Evolutionary conservation across 2,329 filamentous ascomycete genomes (phyloP).

Genomic region (Thelonectria discophora): DNA sequence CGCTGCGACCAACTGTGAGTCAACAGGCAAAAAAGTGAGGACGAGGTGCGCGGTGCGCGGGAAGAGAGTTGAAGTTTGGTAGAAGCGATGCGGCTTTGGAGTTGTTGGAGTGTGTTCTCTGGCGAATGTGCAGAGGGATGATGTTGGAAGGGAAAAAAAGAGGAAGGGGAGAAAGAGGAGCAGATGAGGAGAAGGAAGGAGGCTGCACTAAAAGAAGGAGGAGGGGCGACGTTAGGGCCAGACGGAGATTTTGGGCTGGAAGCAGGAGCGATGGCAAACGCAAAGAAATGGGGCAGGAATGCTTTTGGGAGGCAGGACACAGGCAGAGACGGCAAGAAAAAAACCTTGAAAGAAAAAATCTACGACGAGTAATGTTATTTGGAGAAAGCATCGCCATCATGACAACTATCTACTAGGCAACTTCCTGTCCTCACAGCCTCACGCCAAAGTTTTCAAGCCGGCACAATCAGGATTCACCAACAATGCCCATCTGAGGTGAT

Average conservation of each 20-base stretch:
- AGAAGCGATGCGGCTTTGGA: constrained; percentile 20
- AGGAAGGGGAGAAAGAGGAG: constrained; percentile 26
- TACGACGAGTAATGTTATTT: no score
- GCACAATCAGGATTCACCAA: no score
- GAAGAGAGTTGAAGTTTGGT: constrained; percentile 14
- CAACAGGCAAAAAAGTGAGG: constrained; percentile 36
- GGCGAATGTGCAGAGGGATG: constrained; percentile 39
- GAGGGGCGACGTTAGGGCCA: constrained; percentile 42
- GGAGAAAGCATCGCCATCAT: no score
- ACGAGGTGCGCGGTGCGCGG: constrained; percentile 36
- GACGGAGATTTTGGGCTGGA: constrained; percentile 27
- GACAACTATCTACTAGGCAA: no score
- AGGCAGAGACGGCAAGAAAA: not conserved
- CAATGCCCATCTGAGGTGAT: no score
- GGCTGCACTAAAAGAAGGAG: constrained; percentile 1
- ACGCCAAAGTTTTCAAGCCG: not conserved
- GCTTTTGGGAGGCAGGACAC: constrained; percentile 5
- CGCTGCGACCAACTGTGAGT: constrained; percentile 42
- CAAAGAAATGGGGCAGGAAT: constrained; percentile 37
- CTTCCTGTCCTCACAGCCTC: no score
- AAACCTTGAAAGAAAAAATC: not conserved
- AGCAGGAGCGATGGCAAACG: constrained; percentile 19
- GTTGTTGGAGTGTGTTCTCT: constrained; percentile 32
- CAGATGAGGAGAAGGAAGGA: constrained; percentile 28
- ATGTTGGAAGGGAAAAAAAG: constrained; percentile 30